Evolutionary conservation across 1,139 yeast genomes (phyloP), one percentile per base, ranked within the genome.

Genomic region (Candida pseudoviswanathii): DNA sequence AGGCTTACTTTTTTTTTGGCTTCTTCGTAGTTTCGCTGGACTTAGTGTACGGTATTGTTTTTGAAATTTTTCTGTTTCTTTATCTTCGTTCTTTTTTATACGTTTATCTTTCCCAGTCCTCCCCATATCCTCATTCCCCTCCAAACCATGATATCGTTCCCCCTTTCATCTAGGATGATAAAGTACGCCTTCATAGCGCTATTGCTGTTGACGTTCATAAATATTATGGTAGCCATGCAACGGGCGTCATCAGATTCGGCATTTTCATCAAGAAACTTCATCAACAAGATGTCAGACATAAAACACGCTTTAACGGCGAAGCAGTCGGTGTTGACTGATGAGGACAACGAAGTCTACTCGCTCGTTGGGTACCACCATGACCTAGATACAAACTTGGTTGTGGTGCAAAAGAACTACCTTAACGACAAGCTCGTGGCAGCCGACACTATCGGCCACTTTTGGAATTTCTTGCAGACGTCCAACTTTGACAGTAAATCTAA

Each of bases 331-430:
- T 32, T 42, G 40, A 42, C 26, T 25, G 46, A 48, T n/a, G 49
- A 43, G 27, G 37, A 42, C 8, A 37, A 50, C 10, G 55, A 52
- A 33, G 34, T 37, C 22, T 52, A 55, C 40, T 49, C 58, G 3
- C 34, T 55, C 24, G 45, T 51, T 11, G 62, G 62, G 2, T 61
- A 62, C 46, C 59, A 55, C 40, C 55, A 55, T 31, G 62, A 59
- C 47, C 38, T 45, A 11, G 41, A 50, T n/a, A 52, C 58, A 22
- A 51, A 51, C 30, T 55, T 61, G 11, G 51, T 59, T 49, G 57
- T 61, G 22, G 48, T 59, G 22, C 59, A 57, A 41, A 54, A 58
- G 38, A 54, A 54, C 25, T 53, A 51, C 37, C 43, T 51, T 3
- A 40, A 43, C 7, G 43, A 43, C 9, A 36, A 46, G 11, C 38